A percentile compares a stretch with the other conserved stretches of the same genome.
These are phyloP conservation scores for Trypethelium eluteriae DNA, from an alignment of 495 filamentous ascomycete species.

Conservation along the genomic window DNA sequence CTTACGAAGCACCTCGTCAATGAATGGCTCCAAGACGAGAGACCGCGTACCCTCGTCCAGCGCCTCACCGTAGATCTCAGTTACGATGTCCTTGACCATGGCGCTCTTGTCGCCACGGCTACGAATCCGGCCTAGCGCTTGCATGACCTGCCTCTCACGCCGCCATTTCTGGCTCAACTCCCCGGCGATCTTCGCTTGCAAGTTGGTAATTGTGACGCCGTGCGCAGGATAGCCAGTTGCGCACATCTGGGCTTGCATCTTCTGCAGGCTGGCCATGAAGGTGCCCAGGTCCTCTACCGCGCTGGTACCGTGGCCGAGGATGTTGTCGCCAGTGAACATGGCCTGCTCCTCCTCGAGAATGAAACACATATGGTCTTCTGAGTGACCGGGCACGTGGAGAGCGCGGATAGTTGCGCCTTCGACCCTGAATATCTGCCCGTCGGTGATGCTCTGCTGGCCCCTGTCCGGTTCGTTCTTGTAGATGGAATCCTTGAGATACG, in stretches of 20 bases:
- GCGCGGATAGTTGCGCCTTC: constrained; percentile 41
- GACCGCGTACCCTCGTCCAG: constrained; percentile 28
- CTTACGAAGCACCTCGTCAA: constrained; percentile 43
- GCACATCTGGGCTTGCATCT: constrained; percentile 32
- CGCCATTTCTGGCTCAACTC: constrained; percentile 37
- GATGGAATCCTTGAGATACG: constrained; percentile 25
- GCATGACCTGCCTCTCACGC: constrained; percentile 36
- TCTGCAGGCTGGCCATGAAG: constrained; percentile 36
- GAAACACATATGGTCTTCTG: constrained; percentile 45
- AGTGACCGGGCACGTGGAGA: constrained; percentile 39
- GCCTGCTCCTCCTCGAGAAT: constrained; percentile 31
- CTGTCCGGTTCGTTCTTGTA: constrained; percentile 43
- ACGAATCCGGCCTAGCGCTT: constrained; percentile 25
- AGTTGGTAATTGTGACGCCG: constrained; percentile 35
- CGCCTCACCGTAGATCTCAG: constrained; percentile 35
- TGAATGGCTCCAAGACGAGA: constrained; percentile 42
- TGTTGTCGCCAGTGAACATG: constrained; percentile 30
- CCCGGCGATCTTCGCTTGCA: constrained; percentile 31
- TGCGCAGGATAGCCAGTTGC: constrained; percentile 40
- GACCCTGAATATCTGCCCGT: constrained; percentile 37
- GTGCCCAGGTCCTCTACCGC: constrained; percentile 36
- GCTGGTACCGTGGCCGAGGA: constrained; percentile 42
- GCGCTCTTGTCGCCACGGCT: constrained; percentile 16
- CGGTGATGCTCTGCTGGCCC: constrained; percentile 47
- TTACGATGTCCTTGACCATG: constrained; percentile 38